Evolutionary conservation across 306 rosid species (phyloP).

Genomic region (Vigna mungo): DNA sequence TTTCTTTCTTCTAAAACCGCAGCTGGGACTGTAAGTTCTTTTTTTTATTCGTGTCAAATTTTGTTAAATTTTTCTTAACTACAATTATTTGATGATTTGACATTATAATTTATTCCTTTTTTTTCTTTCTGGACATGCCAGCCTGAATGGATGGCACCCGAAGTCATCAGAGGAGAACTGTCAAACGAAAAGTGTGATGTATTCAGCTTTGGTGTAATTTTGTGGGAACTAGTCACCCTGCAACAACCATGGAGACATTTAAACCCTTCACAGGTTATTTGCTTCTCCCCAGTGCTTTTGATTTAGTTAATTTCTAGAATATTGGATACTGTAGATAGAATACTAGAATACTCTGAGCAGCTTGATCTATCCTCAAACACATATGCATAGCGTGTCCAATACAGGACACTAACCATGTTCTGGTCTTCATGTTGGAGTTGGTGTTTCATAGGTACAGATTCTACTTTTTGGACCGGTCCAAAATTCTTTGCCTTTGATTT

Average conservation of each 20-base stretch:
- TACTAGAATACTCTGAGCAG: slow-evolving; percentile 13
- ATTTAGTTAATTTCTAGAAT: slow-evolving; percentile 32
- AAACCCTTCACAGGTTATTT: slow-evolving; percentile 82
- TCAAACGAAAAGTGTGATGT: slow-evolving; percentile 93
- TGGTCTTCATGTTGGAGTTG: too few species aligned
- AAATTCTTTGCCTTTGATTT: neutral
- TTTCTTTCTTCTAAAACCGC: slow-evolving; percentile 93
- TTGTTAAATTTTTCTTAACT: neutral
- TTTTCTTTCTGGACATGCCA: slow-evolving; percentile 22
- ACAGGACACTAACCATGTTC: too few species aligned
- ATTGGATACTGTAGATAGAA: neutral
- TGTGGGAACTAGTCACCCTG: slow-evolving; percentile 92
- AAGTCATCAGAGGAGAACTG: slow-evolving; percentile 86
- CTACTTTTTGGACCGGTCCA: neutral
- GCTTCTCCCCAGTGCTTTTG: slow-evolving; percentile 17
- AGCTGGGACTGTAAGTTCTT: slow-evolving; percentile 91
- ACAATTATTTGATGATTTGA: slow-evolving; percentile 34
- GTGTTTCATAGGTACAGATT: too few species aligned
- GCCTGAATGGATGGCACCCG: slow-evolving; percentile 99
- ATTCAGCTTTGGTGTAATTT: slow-evolving; percentile 93
- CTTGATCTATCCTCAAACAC: too few species aligned
- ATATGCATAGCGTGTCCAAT: too few species aligned
- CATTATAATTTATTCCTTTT: slow-evolving; percentile 35
- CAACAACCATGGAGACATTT: slow-evolving; percentile 88
- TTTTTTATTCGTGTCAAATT: slow-evolving; percentile 13